Base-by-base conservation (phyloP, 495 filamentous ascomycete species). In the Lasiosphaeriaceae sp. region DNA sequence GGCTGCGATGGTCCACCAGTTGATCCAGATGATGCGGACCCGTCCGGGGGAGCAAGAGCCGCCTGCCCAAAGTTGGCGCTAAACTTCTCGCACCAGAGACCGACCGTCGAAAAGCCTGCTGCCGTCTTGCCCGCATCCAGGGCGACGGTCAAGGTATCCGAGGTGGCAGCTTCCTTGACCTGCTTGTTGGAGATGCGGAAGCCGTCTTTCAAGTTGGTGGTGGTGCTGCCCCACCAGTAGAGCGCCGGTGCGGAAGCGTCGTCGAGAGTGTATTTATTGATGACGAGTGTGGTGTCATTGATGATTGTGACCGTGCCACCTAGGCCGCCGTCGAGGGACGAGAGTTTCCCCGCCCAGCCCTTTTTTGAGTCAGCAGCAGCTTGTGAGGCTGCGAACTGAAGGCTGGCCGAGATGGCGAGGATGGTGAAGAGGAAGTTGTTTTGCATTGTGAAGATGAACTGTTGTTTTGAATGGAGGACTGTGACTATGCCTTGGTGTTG, bases 141-240 rank as follows among this genome's bases (percentile, higher is more conserved):
- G 23, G 12, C 52, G 37, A 54, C 31, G 3, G 43, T 54, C 17
- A 46, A 35, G 7, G 39, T 54, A 23, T 29, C 14, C 14, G 52
- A 29, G 5, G 52, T 19, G 23, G 39, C 52, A 4, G 39, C 52
- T n/a, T 54, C 22, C 1, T 29, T 23, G 39, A 54, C 52, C 16
- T 47, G 52, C 43, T 54, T 47, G 43, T 29, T 54, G 43, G 52
- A 54, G 43, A 54, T 47, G 4, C 52, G 52, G 43, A 54, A 54
- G 43, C 52, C 52, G 9, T 19, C 52, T 22, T 22, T n/a, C 31
- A 54, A 23, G 43, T 35, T 19, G 2, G 52, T 1, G 1, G 39
- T 31, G 3, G 39, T 23, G 52, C 21, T 47, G 5, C 52, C 52
- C 52, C 52, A 54, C 52, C 52, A 54, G 52, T 54, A 54, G 52